A percentile compares a stretch with the other conserved stretches of the same genome.
Conservation (phyloP, 495 filamentous ascomycete species). For the Talaromyces stipitatus region DNA sequence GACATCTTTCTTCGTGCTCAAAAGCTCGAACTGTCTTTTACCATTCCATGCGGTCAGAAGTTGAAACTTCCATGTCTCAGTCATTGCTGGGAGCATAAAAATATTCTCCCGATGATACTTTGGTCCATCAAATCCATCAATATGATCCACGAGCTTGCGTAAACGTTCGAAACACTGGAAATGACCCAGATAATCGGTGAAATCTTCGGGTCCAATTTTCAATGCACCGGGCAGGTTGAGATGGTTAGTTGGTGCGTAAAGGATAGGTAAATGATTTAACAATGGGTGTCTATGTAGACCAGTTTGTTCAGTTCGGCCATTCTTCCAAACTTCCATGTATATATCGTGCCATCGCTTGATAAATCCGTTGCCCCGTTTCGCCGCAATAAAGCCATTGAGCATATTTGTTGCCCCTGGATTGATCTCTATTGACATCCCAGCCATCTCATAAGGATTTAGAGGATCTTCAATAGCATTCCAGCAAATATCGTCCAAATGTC, state of each 20-base stretch:
- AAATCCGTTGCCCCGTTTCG: slow-evolving; percentile 7
- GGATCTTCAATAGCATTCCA: slow-evolving; percentile 13
- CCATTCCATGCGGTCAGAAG: not conserved
- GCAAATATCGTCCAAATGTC: slow-evolving; percentile 15
- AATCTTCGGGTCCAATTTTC: not conserved
- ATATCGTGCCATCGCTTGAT: not conserved
- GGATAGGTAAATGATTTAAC: not conserved
- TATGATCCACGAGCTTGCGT: not conserved
- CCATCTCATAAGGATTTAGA: slow-evolving; percentile 9
- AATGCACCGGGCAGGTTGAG: not conserved
- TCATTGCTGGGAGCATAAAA: not conserved
- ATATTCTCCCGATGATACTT: not conserved
- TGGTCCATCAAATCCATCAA: not conserved
- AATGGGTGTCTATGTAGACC: slow-evolving; percentile 4
- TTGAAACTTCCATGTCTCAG: not conserved
- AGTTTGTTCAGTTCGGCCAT: not conserved
- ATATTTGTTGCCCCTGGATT: not conserved
- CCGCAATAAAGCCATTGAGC: slow-evolving; percentile 15
- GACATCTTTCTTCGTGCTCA: not conserved
- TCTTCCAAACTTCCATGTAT: not conserved
- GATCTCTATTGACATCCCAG: slow-evolving; percentile 3
- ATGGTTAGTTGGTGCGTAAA: not conserved
- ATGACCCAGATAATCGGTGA: not conserved
- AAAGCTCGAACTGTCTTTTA: not conserved
- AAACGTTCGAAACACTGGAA: not conserved